A percentile compares a stretch with the other conserved stretches of the same genome.
Evolutionary conservation across 768 basidiomycete species (phyloP).

Genomic region (Boletus coccyginus): DNA sequence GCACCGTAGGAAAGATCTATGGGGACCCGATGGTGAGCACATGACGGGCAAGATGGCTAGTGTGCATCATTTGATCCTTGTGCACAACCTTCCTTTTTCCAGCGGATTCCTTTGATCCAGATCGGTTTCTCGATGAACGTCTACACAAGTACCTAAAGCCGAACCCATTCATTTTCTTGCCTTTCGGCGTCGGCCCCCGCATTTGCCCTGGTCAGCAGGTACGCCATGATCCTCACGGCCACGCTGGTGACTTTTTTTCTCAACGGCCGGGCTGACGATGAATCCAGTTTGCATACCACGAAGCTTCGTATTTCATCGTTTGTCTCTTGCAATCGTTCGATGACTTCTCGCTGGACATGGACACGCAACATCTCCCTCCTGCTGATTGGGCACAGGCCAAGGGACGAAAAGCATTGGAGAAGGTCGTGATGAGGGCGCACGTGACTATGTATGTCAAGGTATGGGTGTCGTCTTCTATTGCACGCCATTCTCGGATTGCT

Average conservation of each 20-base stretch:
- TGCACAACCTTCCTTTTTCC: neutral
- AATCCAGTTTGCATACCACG: constrained; percentile 53
- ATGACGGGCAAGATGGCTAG: too few relatives aligned
- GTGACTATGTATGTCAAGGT: constrained; percentile 45
- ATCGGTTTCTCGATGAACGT: constrained; percentile 61
- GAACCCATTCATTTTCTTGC: constrained; percentile 68
- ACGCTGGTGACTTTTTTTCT: neutral
- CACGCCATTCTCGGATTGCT: neutral
- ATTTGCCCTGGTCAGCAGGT: constrained; percentile 57
- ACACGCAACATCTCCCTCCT: constrained; percentile 35
- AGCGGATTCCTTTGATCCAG: constrained; percentile 53
- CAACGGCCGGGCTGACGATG: neutral
- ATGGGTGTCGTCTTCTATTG: constrained; percentile 3
- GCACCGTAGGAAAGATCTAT: constrained; percentile 38
- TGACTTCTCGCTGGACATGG: constrained; percentile 34
- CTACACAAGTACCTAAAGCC: constrained; percentile 50
- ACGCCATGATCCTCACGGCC: neutral
- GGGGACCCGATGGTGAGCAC: constrained; percentile 36
- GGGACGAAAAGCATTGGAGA: constrained; percentile 40
- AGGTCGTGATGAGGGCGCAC: constrained; percentile 37
- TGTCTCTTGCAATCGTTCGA: constrained; percentile 51
- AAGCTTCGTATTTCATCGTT: constrained; percentile 52
- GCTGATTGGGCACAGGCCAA: constrained; percentile 31
- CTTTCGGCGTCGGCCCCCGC: constrained; percentile 66
- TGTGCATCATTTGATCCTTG: neutral